Conservation (phyloP, 257 asterid species). For the Vinca minor region DNA sequence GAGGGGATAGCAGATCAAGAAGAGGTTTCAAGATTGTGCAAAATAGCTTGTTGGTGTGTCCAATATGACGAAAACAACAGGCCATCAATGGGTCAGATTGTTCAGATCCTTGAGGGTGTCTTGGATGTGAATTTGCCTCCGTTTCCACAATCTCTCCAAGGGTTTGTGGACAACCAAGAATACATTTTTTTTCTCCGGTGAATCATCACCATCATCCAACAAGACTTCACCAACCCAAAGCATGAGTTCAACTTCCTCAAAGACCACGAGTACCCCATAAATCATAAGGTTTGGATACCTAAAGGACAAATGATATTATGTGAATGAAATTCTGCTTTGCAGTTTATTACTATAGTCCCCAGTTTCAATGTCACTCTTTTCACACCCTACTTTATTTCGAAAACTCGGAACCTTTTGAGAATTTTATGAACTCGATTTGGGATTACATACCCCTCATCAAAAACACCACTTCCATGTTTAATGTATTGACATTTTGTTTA, state of each 20-base stretch:
- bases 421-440: too few relatives aligned
- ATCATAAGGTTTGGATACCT: constrained; percentile 12
- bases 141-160: constrained; percentile 40
- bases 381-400: too few relatives aligned
- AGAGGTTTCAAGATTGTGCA: too few relatives aligned
- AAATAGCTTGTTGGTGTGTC: too few relatives aligned
- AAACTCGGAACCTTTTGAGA: too few relatives aligned
- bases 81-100: too few relatives aligned
- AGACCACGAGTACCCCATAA: constrained; percentile 19
- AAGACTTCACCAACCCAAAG: constrained; percentile 38
- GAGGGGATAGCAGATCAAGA: constrained; percentile 36
- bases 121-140: constrained; percentile 41
- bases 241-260: constrained; percentile 34
- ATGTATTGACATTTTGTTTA: too few relatives aligned
- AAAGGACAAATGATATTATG: not conserved
- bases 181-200: constrained; percentile 61
- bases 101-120: constrained; percentile 44
- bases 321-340: not conserved
- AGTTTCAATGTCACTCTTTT: not conserved
- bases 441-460: too few relatives aligned
- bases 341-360: not conserved
- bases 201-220: constrained; percentile 49
- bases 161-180: constrained; percentile 34
- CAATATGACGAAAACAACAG: too few relatives aligned
- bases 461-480: too few relatives aligned